Evolutionary conservation across 1,284 basidiomycete species (phyloP), one percentile per base, ranked within the genome.

Genomic region (Pseudozyma pruni): DNA sequence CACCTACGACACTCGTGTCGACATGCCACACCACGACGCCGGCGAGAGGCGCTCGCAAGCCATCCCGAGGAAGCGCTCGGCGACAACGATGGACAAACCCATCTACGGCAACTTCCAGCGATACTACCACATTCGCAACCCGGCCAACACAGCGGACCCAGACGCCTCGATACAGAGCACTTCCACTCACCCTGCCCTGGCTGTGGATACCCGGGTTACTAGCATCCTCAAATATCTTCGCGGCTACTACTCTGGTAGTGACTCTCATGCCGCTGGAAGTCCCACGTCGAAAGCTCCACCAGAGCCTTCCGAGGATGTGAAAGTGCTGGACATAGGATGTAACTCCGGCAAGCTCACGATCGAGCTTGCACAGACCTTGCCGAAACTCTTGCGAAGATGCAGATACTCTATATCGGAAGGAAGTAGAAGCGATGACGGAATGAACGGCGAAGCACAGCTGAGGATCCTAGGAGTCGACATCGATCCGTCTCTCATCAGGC

Each of bases 61-160:
- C 9, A 7, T 6, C 17, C 43, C 44, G 29, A 46, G 4, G 19
- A 23, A 11, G 22, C 32, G 8, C 22, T 4, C 27, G 29, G 13
- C 6, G 4, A 33, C 22, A 20, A 22, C 16, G 8, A 35, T 22
- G 8, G 17, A 23, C 13, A 44, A 45, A 20, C 54, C 58, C 2
- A 43, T 62, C 31, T 62, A 51, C 27, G 63, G 69, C 48, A 72
- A 67, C 56, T 72, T 72, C 44, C 58, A 51, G 9, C 45, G 69
- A 10, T 72, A 72, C 56, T 68, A 72, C 32, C 58, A 68, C 52
- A 72, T 72, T 29, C 54, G 59, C 47, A 72, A 72, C 22, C 69
- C 69, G 13, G 23, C 52, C 41, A 54, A 19, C 34, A 22, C 19
- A 1, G 17, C 38, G 3, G 37, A 40, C 17, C 8, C 20, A 6